Percentiles rank a stretch among this genome's conserved stretches.
Conservation (phyloP, 2,329 filamentous ascomycete species). For the Diaporthe helianthi region DNA sequence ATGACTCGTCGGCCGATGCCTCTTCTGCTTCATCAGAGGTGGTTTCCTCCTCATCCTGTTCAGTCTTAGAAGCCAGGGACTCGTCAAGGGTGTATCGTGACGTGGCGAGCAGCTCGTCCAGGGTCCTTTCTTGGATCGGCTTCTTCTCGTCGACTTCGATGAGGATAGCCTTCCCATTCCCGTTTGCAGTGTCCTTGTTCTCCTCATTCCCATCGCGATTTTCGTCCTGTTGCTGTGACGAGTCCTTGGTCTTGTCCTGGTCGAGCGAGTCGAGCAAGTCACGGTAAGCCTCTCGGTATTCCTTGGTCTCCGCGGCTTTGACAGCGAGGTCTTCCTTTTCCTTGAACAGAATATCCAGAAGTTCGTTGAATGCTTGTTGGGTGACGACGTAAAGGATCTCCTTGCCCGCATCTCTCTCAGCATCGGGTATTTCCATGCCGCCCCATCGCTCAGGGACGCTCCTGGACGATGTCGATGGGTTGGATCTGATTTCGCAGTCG, state of each 20-base stretch:
- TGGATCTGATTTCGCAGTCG: conserved; percentile 74
- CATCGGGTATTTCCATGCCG: conserved; percentile 78
- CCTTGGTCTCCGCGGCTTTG: conserved; percentile 68
- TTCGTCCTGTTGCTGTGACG: conserved; percentile 18
- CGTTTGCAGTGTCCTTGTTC: not conserved
- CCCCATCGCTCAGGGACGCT: conserved; percentile 78
- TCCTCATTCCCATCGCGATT: conserved; percentile 20
- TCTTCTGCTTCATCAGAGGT: conserved; percentile 36
- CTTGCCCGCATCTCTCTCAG: conserved; percentile 82
- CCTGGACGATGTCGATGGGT: conserved; percentile 74
- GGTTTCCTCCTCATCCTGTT: conserved; percentile 27
- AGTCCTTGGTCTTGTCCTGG: conserved; percentile 35
- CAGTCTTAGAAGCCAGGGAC: conserved; percentile 18
- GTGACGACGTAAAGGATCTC: conserved; percentile 92
- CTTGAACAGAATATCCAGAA: conserved; percentile 87
- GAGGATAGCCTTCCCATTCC: conserved; percentile 33
- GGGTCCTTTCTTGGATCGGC: conserved; percentile 41
- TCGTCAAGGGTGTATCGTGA: conserved; percentile 54
- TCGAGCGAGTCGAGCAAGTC: conserved; percentile 54
- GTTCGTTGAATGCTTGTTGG: conserved; percentile 91
- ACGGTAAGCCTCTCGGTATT: conserved; percentile 64
- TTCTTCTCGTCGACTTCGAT: conserved; percentile 36
- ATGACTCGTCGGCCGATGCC: conserved; percentile 4
- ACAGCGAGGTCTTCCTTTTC: conserved; percentile 79
- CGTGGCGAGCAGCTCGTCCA: conserved; percentile 51